phyloP scores from a whole-genome alignment of 306 rosid genomes.

The Myrica gale region DNA sequence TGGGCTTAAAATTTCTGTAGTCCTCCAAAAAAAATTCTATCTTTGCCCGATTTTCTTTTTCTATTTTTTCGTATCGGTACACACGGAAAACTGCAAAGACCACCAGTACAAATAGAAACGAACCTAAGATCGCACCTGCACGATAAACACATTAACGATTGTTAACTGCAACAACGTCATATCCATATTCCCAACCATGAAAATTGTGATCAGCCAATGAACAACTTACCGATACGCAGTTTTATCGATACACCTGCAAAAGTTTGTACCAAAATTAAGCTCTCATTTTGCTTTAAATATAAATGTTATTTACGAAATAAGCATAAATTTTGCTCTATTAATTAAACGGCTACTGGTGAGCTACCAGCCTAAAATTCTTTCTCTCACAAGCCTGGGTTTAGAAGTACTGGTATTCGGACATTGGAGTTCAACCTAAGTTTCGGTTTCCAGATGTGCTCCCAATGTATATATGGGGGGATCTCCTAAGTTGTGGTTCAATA shows the following conservation, averaged over 20 bases:
- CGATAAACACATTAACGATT: background rate
- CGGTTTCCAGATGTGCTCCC: too few species aligned
- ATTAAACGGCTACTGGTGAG: too few species aligned
- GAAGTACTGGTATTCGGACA: too few species aligned
- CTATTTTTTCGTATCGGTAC: background rate
- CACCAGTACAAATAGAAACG: slow-evolving; percentile 4
- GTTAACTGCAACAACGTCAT: background rate
- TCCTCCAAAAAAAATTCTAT: slow-evolving; percentile 29
- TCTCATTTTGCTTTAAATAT: background rate
- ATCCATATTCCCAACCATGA: background rate
- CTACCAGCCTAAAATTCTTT: too few species aligned
- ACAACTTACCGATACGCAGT: slow-evolving; percentile 25
- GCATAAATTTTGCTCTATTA: too few species aligned
- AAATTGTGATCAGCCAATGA: background rate
- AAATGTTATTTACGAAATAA: too few species aligned
- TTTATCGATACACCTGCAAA: slow-evolving; percentile 20
- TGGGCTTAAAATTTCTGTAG: slow-evolving; percentile 27
- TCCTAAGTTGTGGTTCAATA: too few species aligned
- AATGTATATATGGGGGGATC: too few species aligned
- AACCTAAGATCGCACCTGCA: slow-evolving; percentile 27
- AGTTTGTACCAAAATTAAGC: background rate
- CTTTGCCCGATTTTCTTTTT: slow-evolving; percentile 20
- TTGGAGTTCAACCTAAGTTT: too few species aligned
- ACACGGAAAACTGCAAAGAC: background rate
- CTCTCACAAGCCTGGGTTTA: too few species aligned